Evolutionary conservation across 208 protist genomes (phyloP), one percentile per base, ranked within the genome.

Genomic region (Crithidia sp.): DNA sequence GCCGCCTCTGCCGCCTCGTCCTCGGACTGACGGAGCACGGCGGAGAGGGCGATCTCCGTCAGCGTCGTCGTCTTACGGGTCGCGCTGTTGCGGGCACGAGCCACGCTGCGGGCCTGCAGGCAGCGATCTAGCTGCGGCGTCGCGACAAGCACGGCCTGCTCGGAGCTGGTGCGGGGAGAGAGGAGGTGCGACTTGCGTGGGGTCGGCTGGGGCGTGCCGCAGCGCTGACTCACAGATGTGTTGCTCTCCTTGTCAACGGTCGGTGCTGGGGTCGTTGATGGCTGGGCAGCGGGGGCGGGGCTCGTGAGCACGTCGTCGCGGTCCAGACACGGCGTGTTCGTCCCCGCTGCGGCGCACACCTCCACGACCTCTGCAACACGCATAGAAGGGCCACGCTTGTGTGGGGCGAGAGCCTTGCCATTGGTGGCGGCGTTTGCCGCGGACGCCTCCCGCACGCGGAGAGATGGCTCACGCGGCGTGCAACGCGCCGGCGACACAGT

Each of bases 21-120:
- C 13, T 44, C 19, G 12, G 50, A n/a, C 12, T 43, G 39, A 12
- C 45, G 65, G 5, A 73, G 59, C 7, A 79, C 74, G 36, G 74
- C 12, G 5, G 58, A 54, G 44, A 79, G 53, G n/a, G 74, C 74
- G 10, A 79, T 60, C 16, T 73, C 39, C 13, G 74, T 79, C 7
- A 79, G 17, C 2, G 64, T 50, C 49, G 52, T 52, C 40, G 17
- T 28, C 37, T 49, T 57, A 14, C 36, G 40, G 7, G 52, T 39
- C 28, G n/a, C 28, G 37, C 52, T 57, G 64, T 52, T 5, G 45
- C 64, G 28, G 16, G 64, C 5, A 53, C 62, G 37, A 49, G 54
- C 40, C 10, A 54, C 36, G 13, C 62, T 58, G 40, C 54, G 56
- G 14, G 55, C 44, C 64, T 58, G 72, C 7, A 59, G 4, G 28